Percentiles rank a stretch among this genome's conserved stretches.
These are phyloP conservation scores for Bassia scoparia DNA, from an alignment of 148 eudicot genomes.

Conservation along the genomic window DNA sequence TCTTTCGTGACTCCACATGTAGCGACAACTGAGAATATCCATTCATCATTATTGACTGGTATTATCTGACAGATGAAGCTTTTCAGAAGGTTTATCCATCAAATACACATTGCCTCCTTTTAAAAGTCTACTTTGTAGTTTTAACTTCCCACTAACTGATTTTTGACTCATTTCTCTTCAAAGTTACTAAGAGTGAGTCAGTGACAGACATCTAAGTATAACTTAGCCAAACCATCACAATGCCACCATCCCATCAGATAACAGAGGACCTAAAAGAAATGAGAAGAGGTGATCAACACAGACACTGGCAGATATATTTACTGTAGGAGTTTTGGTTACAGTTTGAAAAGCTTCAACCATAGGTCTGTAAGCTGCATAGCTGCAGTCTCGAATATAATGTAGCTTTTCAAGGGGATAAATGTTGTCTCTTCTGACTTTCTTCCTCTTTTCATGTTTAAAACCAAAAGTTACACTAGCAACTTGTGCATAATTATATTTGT, in stretches of 20 bases:
- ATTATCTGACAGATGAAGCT: neutral
- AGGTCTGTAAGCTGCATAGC: too few species aligned
- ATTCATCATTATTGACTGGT: neutral
- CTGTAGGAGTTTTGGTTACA: neutral
- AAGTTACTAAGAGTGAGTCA: neutral
- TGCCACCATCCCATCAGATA: neutral
- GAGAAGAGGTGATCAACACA: neutral
- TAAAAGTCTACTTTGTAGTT: neutral
- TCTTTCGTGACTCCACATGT: constrained; percentile 83
- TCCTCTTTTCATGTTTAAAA: constrained; percentile 1
- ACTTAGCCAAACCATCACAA: neutral
- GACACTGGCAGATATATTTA: too few species aligned
- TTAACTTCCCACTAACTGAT: neutral
- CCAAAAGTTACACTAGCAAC: neutral
- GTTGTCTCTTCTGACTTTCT: neutral
- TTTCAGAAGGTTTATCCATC: neutral
- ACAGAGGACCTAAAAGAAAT: neutral
- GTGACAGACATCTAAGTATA: neutral
- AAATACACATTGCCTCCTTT: neutral
- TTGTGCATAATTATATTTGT: neutral
- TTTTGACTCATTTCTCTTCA: neutral
- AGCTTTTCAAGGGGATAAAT: neutral
- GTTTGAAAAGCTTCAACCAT: neutral
- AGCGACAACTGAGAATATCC: constrained; percentile 48
- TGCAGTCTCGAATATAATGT: too few species aligned